Evolutionary conservation across 1,284 basidiomycete genomes (phyloP), one percentile per base, ranked within the genome.

Genomic region (Salmacisia buchloeana): DNA sequence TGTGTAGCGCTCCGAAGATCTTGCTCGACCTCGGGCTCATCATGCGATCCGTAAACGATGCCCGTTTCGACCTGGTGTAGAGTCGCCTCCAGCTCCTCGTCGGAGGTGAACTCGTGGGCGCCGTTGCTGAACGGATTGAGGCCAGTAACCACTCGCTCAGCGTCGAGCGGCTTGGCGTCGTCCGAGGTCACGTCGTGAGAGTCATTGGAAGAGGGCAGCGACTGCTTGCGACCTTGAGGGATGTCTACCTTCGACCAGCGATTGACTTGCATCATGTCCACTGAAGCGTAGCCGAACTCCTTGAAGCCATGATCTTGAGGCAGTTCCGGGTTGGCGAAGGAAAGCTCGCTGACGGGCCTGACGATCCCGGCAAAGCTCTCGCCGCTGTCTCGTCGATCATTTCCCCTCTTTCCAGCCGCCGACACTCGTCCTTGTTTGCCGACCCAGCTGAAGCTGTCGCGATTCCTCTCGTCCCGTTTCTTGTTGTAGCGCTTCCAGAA

Each of bases 361-460:
- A 15, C 27, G 15, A 54, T n/a, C 31, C 29, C 49, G 2, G 49
- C 49, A 33, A 54, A 54, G 29, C 49, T 54, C 49, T 54, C 49
- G 6, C 49, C 49, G 27, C 49, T 54, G 49, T 27, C 49, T 31
- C 49, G 25, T 33, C 27, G n/a, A n/a, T 54, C 49, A 10, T 7
- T 27, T 25, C 31, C 23, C 18, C 15, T 15, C 6, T 43, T 43
- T 6, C 10, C 10, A 6, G 41, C 7, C 10, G 29, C 13, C 31
- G 49, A 31, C 29, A 33, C 29, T 27, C 29, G 18, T 13, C 49
- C 27, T 31, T 29, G 15, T 54, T 13, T 54, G 29, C 15, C 6
- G 10, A 54, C 49, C 49, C 49, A 54, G 29, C 49, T 54, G 49
- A 54, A 54, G 29, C 49, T 54, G 7, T 54, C 49, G 29, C 49